A percentile compares a stretch with the other conserved stretches of the same genome.
Conservation (phyloP, 106 monocot genomes). For the Acorus gramineus region DNA sequence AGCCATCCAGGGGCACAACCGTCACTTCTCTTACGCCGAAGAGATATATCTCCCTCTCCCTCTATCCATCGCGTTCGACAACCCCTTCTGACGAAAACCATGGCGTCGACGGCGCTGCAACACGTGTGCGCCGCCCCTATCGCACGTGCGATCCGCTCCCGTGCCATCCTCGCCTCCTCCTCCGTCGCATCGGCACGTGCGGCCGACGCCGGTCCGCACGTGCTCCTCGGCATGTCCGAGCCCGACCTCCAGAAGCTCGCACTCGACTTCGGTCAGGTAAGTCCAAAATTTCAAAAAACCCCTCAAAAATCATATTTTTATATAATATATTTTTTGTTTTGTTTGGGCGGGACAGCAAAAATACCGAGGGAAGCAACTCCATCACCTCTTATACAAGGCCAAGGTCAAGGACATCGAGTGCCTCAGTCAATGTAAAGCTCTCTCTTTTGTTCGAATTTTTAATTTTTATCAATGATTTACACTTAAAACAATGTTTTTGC, state of each 20-base stretch:
- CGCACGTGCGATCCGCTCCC: conserved; percentile 38
- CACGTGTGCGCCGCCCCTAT: conserved; percentile 49
- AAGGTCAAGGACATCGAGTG: conserved; percentile 76
- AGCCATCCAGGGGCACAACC: no score
- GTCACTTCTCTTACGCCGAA: no score
- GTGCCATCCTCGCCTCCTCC: conserved; percentile 15
- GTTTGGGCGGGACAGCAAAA: conserved; percentile 47
- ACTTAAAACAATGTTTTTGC: neutral
- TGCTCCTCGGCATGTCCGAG: conserved; percentile 82
- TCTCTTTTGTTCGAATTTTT: neutral
- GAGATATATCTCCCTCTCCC: no score
- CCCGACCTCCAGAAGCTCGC: conserved; percentile 78
- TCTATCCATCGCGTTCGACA: no score
- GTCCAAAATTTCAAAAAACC: neutral
- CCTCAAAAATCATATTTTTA: neutral
- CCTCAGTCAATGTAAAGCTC: conserved; percentile 55
- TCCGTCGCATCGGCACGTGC: conserved; percentile 11
- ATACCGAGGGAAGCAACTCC: conserved; percentile 87
- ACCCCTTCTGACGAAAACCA: no score
- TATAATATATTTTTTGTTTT: neutral
- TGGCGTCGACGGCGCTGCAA: conserved; percentile 39
- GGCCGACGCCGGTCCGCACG: conserved; percentile 27
- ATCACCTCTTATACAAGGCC: conserved; percentile 80
- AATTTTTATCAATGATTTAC: neutral
- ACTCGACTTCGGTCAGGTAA: conserved; percentile 64